These are phyloP conservation scores for Fraxinus quadrangulata DNA, from an alignment of 257 asterid genomes.

Conservation along the genomic window DNA sequence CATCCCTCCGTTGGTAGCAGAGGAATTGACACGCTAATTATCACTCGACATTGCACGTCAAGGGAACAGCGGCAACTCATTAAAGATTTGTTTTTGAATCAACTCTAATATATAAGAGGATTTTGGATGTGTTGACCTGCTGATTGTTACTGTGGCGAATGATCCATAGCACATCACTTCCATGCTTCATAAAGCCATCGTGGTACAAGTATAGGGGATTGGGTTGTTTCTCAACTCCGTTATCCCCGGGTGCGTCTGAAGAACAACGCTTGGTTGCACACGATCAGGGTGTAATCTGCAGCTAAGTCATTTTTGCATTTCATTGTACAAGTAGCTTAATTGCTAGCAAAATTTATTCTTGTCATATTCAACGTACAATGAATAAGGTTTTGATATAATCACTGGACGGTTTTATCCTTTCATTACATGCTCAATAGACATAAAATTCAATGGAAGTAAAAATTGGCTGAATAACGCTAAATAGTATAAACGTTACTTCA, in stretches of 20 bases:
- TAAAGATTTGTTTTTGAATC: not conserved
- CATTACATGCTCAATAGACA: not conserved
- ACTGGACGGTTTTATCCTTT: not conserved
- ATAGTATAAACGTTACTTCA: not conserved
- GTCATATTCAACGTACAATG: not conserved
- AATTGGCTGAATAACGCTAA: not conserved
- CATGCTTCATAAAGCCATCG: not conserved
- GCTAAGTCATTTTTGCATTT: not conserved
- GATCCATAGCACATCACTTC: not conserved
- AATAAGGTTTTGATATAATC: not conserved
- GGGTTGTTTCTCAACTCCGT: not conserved
- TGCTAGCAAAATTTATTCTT: not conserved
- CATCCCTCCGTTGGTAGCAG: slow-evolving; percentile 71
- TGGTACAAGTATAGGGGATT: not conserved
- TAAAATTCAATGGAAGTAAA: too few relatives aligned
- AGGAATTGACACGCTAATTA: slow-evolving; percentile 38
- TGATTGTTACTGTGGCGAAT: not conserved
- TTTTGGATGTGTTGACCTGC: not conserved
- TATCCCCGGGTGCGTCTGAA: not conserved
- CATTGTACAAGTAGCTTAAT: not conserved
- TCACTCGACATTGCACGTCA: not conserved
- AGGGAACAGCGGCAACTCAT: not conserved
- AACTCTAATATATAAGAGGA: not conserved
- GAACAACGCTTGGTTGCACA: not conserved
- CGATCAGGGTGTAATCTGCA: not conserved